Base-by-base conservation (phyloP, 129 eudicot genomes). In the Flaveria linearis region DNA sequence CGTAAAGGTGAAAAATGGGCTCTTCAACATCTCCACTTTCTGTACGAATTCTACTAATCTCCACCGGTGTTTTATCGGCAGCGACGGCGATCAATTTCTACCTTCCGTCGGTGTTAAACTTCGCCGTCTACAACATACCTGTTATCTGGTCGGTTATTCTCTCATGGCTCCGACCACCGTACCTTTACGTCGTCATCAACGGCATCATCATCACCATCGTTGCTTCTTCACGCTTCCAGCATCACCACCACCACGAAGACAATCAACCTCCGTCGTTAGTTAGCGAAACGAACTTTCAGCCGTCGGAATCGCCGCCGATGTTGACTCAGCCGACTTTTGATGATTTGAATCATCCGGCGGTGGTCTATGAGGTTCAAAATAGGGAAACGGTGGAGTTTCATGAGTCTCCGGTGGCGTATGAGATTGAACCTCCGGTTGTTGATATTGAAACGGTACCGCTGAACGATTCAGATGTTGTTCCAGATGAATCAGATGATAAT, bases 191-290 rank as follows among this genome's bases (percentile, higher is more conserved):
- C 26, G 49, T 93, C 36, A 78, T 93, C 82, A 93, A 93, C 68
- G 85, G 83, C 41, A 93, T 93, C 73, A 93, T 93, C 84, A 82
- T 93, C 76, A 85, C 88, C 68, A 90, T 93, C 78, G 90, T 77
- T 68, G 92, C 88, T 64, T 39, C 94, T 16, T 86, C 96, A 13
- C 88, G 86, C 45, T 85, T 84, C 74, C 85, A 83, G 74, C 85
- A 80, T 0, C 77, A 69, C 43, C 79, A 64, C 73, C 53, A 79
- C 74, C 42, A 53, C 46, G 9, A 53, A 3, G 83, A 62, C 1
- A 28, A 63, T 46, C 81, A 68, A 4, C 18, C 79, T 25, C 83
- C 78, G 60, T 88, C 80, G 23, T 52, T 77, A 36, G 33, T 39
- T 56, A 10, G 51, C 11, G 74, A 71, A 65, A 28, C 72, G 36